A percentile compares a stretch with the other conserved stretches of the same genome.
Evolutionary conservation across 768 basidiomycete species (phyloP).

Genomic region (Amanita molliuscula): DNA sequence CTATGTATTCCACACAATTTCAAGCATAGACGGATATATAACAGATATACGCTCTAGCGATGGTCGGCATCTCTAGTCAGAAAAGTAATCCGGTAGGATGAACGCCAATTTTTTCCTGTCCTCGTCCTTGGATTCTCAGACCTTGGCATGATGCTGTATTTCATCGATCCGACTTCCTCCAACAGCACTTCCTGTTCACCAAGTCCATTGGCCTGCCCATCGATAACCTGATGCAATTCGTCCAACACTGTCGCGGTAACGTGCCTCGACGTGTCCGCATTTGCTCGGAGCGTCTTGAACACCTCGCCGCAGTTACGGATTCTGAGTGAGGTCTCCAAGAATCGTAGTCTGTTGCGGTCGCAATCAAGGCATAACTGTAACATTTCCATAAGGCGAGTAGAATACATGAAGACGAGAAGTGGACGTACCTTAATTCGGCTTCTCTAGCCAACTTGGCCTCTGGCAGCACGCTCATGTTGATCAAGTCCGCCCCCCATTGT

Average conservation of each 20-base stretch:
- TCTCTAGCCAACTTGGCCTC: constrained; percentile 97
- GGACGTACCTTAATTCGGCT: constrained; percentile 76
- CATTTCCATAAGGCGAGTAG: neutral
- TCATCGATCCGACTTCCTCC: constrained; percentile 77
- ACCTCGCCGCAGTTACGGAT: constrained; percentile 89
- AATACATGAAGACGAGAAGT: neutral
- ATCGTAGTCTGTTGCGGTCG: constrained; percentile 91
- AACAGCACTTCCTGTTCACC: constrained; percentile 34
- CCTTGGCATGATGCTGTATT: constrained; percentile 73
- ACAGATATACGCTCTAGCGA: neutral
- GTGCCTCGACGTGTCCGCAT: constrained; percentile 78
- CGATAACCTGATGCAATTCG: constrained; percentile 51
- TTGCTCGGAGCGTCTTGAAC: constrained; percentile 76
- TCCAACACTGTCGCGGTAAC: constrained; percentile 64
- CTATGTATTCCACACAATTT: neutral
- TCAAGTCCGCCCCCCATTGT: constrained; percentile 84
- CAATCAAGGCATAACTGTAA: constrained; percentile 81
- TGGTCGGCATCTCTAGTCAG: constrained; percentile 5
- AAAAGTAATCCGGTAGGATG: constrained; percentile 73
- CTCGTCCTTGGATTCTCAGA: constrained; percentile 42
- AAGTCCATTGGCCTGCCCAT: constrained; percentile 23
- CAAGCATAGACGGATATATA: neutral
- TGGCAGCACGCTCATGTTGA: constrained; percentile 96
- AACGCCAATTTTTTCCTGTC: constrained; percentile 63
- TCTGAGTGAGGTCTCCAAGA: constrained; percentile 79